A percentile compares a stretch with the other conserved stretches of the same genome.
These are phyloP conservation scores for Mycoemilia scoparia DNA, from an alignment of 192 early-diverging fungal genomes.

Conservation along the genomic window DNA sequence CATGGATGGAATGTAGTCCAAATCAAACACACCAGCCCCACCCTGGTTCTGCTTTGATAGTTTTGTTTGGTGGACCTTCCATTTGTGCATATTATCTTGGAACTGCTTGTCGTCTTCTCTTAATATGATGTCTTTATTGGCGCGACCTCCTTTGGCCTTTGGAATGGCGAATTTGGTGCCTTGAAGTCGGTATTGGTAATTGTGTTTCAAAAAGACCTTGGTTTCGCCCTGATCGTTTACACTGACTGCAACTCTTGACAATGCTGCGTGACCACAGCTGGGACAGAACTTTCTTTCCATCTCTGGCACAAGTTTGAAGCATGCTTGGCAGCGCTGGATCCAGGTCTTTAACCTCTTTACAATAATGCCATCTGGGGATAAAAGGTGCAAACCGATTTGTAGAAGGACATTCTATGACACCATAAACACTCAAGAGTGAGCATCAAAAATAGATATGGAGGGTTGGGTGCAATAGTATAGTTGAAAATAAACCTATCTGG, in stretches of 20 bases:
- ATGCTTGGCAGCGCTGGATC: slow-evolving; percentile 88
- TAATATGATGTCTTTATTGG: slow-evolving; percentile 52
- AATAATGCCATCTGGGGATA: slow-evolving; percentile 64
- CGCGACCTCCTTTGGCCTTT: slow-evolving; percentile 57
- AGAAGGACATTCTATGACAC: slow-evolving; percentile 70
- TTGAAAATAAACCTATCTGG: no score
- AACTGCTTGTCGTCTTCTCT: slow-evolving; percentile 88
- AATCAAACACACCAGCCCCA: slow-evolving; percentile 43
- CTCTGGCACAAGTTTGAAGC: slow-evolving; percentile 64
- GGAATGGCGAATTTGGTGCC: slow-evolving; percentile 85
- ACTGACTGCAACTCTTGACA: slow-evolving; percentile 64
- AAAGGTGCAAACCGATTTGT: slow-evolving; percentile 74
- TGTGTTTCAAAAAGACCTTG: slow-evolving; percentile 69
- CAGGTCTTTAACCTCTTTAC: slow-evolving; percentile 66
- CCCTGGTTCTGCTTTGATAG: no score
- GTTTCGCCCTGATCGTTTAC: slow-evolving; percentile 66
- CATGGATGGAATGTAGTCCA: slow-evolving; percentile 49
- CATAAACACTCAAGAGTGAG: background rate
- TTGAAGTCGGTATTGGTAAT: slow-evolving; percentile 75
- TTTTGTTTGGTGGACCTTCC: slow-evolving; percentile 10
- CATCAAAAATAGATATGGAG: background rate
- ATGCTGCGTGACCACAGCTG: slow-evolving; percentile 69
- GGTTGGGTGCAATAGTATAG: background rate
- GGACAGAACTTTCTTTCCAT: slow-evolving; percentile 90
- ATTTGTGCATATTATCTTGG: slow-evolving; percentile 34